phyloP scores from a whole-genome alignment of 352 stramenopile species.

The Thalassiosira mediterranea region DNA sequence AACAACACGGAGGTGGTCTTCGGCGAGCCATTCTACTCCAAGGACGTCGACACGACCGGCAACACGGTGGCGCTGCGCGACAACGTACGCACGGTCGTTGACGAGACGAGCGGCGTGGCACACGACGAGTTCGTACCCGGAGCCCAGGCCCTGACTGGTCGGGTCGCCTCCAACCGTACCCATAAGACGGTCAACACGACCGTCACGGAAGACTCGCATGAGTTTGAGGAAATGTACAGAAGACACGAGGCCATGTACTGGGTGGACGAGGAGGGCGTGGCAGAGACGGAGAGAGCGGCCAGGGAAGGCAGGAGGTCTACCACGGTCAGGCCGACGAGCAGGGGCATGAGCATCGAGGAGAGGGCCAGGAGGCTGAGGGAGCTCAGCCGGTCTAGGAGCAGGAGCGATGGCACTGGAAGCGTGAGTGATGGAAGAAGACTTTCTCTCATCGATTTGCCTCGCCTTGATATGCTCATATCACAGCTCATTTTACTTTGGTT shows the following conservation, averaged over 20 bases:
- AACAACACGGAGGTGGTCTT: constrained; percentile 34
- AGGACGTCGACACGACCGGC: not conserved
- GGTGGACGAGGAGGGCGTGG: constrained; percentile 21
- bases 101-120: not conserved
- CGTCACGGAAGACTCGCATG: constrained; percentile 28
- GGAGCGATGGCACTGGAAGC: constrained; percentile 44
- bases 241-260: constrained; percentile 39
- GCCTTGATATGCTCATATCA: not conserved
- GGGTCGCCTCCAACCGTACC: constrained; percentile 5
- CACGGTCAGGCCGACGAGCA: not conserved
- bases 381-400: constrained; percentile 43
- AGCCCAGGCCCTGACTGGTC: not conserved
- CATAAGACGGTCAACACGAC: constrained; percentile 10
- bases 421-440: constrained; percentile 22
- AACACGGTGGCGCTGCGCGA: not conserved
- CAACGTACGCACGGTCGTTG: not conserved
- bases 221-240: constrained; percentile 32
- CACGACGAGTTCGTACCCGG: not conserved
- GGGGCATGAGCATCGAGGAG: constrained; percentile 32
- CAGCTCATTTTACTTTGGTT: not conserved
- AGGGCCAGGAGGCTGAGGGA: constrained; percentile 41
- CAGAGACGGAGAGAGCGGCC: not conserved
- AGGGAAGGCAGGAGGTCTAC: not conserved
- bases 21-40: constrained; percentile 25
- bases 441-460: too few relatives aligned